A percentile compares a stretch with the other conserved stretches of the same genome.
Evolutionary conservation across 441 rosid genomes (phyloP).

Genomic region (Lepidium campestre): DNA sequence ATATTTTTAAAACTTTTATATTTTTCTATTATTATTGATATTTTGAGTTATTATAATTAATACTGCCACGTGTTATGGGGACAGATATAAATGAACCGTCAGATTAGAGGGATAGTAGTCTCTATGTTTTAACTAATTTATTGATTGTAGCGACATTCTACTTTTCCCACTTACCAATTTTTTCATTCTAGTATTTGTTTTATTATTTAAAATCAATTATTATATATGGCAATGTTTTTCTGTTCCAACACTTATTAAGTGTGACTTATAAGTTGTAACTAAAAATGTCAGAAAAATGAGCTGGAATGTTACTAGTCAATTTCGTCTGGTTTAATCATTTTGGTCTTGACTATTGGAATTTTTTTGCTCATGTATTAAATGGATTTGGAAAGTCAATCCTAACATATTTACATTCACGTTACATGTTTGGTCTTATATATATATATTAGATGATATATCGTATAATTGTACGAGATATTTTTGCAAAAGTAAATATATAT

Average conservation of each 20-base stretch:
- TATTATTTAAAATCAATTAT: not conserved
- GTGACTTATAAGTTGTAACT: not conserved
- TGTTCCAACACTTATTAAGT: not conserved
- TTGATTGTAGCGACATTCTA: conserved; percentile 2
- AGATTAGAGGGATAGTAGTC: not conserved
- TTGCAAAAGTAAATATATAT: no score
- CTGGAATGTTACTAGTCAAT: not conserved
- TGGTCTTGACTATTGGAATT: not conserved
- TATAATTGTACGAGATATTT: no score
- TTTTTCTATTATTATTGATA: no score
- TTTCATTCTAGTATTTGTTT: not conserved
- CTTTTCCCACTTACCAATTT: not conserved
- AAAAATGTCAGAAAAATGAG: not conserved
- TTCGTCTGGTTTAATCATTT: not conserved
- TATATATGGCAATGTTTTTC: not conserved
- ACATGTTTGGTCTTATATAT: no score
- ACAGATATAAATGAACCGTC: not conserved
- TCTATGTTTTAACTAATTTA: not conserved
- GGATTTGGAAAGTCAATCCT: not conserved
- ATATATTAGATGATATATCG: no score
- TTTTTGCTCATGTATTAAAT: not conserved
- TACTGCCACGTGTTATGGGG: not conserved
- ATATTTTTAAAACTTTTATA: no score
- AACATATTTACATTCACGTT: no score
- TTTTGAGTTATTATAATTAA: not conserved